Conservation (phyloP, 176 grass and related monocot genomes). For the Coix lacrymajobi region DNA sequence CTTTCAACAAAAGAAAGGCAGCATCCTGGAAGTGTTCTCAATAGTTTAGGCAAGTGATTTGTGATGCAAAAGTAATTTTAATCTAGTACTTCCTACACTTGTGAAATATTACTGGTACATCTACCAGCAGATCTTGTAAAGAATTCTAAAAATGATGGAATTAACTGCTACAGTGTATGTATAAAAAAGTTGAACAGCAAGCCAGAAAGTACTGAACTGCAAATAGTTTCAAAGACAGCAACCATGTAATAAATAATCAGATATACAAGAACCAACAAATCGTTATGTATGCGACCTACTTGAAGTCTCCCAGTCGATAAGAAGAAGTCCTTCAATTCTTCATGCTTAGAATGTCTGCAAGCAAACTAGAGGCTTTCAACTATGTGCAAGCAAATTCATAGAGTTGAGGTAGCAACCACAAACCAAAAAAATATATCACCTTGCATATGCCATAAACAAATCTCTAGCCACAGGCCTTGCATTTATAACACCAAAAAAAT, state of each 20-base stretch:
- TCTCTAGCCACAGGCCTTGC: constrained; percentile 94
- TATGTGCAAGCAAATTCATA: constrained; percentile 15
- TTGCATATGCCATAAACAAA: constrained; percentile 94
- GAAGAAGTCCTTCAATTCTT: constrained; percentile 98
- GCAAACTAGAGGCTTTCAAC: constrained; percentile 32
- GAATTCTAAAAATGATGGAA: not conserved
- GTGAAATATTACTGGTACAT: not conserved
- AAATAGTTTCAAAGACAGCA: constrained; percentile 15
- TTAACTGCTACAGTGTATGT: constrained; percentile 7
- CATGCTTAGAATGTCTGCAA: constrained; percentile 82
- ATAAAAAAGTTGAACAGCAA: constrained; percentile 15
- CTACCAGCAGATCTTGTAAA: constrained; percentile 3
- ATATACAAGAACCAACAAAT: constrained; percentile 13
- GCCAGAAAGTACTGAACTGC: not conserved
- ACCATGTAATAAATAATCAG: constrained; percentile 2
- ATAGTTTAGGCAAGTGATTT: constrained; percentile 13
- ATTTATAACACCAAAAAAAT: constrained; percentile 95
- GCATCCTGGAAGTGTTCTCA: constrained; percentile 68
- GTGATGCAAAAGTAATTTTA: constrained; percentile 1
- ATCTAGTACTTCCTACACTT: not conserved
- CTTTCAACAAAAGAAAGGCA: constrained; percentile 92
- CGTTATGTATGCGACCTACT: constrained; percentile 53
- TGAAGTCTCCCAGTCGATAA: constrained; percentile 80
- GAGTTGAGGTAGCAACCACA: not conserved
- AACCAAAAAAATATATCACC: constrained; percentile 40